These are phyloP conservation scores for Aspergillus floridensis DNA, from an alignment of 2,329 filamentous ascomycete genomes.

Conservation along the genomic window DNA sequence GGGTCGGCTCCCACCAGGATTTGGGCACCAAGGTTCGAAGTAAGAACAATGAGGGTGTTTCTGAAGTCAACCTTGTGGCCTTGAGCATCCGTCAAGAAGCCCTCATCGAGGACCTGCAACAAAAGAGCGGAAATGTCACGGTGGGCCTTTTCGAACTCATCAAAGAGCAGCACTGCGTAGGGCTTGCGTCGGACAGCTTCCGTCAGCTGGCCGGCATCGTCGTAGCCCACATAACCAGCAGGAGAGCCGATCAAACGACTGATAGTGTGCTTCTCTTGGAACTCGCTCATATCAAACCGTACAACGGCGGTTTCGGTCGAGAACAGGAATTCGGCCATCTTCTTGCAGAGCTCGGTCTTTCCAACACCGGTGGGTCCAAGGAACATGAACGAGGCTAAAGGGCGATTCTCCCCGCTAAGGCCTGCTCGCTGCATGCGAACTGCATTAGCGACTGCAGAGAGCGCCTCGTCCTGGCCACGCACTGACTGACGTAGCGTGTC, in stretches of 20 bases:
- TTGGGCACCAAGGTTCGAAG: conserved; percentile 89
- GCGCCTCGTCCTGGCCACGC: conserved; percentile 89
- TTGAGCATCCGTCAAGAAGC: conserved; percentile 91
- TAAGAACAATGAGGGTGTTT: conserved; percentile 94
- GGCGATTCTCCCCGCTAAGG: conserved; percentile 84
- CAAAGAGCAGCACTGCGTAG: conserved; percentile 90
- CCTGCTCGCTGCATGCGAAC: conserved; percentile 92
- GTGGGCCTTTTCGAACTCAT: conserved; percentile 97
- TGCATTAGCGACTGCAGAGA: conserved; percentile 86
- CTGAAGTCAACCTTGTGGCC: conserved; percentile 96
- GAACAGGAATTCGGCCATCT: conserved; percentile 89
- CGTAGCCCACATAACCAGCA: conserved; percentile 93
- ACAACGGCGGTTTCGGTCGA: conserved; percentile 87
- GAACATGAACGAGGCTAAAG: conserved; percentile 95
- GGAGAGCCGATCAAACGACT: conserved; percentile 89
- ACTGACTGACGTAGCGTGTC: conserved; percentile 79
- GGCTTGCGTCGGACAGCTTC: conserved; percentile 94
- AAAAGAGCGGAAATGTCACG: conserved; percentile 89
- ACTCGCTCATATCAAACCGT: conserved; percentile 96
- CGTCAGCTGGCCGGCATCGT: conserved; percentile 92
- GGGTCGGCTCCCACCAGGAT: conserved; percentile 78
- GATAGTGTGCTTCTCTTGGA: conserved; percentile 95
- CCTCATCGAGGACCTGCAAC: conserved; percentile 92
- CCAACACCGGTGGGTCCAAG: conserved; percentile 93
- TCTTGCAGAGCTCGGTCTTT: conserved; percentile 97